Evolutionary conservation across 768 basidiomycete species (phyloP).

Genomic region (Mycena vulgaris): DNA sequence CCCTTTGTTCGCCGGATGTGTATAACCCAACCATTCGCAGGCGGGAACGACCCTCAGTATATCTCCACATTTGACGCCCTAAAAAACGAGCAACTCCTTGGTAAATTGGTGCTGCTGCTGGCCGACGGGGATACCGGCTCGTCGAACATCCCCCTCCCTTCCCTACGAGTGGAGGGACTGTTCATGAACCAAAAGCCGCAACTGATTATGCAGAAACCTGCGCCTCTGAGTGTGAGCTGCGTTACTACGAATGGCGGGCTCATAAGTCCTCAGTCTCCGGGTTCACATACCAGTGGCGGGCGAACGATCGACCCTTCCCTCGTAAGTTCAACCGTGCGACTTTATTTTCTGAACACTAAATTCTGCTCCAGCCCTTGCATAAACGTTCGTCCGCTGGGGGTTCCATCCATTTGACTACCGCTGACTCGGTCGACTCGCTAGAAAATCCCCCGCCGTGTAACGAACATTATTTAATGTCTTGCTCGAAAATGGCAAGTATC

Average conservation of each 20-base stretch:
- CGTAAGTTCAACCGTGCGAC: constrained; percentile 55
- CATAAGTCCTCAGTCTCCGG: constrained; percentile 71
- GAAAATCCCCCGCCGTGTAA: constrained; percentile 91
- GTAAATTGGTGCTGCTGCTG: constrained; percentile 78
- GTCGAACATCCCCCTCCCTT: constrained; percentile 66
- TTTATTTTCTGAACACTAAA: neutral
- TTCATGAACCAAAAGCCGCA: constrained; percentile 63
- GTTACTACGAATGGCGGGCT: constrained; percentile 72
- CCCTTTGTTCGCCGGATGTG: neutral
- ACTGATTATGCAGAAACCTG: constrained; percentile 53
- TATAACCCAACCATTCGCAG: constrained; percentile 48
- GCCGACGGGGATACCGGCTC: constrained; percentile 60
- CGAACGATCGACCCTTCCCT: constrained; percentile 74
- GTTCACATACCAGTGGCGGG: constrained; percentile 40
- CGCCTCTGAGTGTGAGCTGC: constrained; percentile 54
- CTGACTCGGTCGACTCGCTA: constrained; percentile 44
- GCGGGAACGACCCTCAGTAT: constrained; percentile 71
- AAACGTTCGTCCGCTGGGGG: constrained; percentile 68
- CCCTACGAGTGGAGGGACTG: constrained; percentile 66
- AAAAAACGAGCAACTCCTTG: constrained; percentile 72
- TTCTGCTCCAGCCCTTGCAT: constrained; percentile 72
- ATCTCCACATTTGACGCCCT: constrained; percentile 69
- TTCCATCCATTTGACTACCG: neutral
- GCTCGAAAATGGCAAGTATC: constrained; percentile 77
- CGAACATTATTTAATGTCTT: constrained; percentile 86